Percentiles rank a stretch among this genome's conserved stretches.
Evolutionary conservation across 2,329 filamentous ascomycete genomes (phyloP).

Genomic region (Trichoderma koningii): DNA sequence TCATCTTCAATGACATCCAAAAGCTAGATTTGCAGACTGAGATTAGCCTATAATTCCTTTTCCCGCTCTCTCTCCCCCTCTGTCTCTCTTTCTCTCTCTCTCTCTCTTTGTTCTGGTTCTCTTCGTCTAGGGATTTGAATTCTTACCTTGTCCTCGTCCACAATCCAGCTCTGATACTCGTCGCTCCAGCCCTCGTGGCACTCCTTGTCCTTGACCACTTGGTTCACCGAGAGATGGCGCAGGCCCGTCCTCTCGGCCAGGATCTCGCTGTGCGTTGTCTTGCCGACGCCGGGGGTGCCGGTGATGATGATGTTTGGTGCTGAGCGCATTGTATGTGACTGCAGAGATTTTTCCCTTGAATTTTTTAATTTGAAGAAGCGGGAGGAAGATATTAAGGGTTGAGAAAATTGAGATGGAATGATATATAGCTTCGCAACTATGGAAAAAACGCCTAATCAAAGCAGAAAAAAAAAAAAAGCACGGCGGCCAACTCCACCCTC

Average conservation of each 20-base stretch:
- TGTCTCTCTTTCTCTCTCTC: too few relatives aligned
- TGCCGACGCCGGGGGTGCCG: constrained; percentile 92
- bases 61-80: too few relatives aligned
- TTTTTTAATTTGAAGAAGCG: neutral
- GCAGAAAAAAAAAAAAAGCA: too few relatives aligned
- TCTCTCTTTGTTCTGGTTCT: too few relatives aligned
- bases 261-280: constrained; percentile 87
- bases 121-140: neutral
- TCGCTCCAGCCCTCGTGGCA: constrained; percentile 90
- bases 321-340: constrained; percentile 45
- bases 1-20: constrained; percentile 88
- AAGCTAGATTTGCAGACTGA: constrained; percentile 52
- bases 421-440: too few relatives aligned
- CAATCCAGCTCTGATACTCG: constrained; percentile 83
- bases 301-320: constrained; percentile 91
- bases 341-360: constrained; percentile 2
- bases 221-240: constrained; percentile 83
- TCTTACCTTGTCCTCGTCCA: constrained; percentile 90
- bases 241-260: constrained; percentile 75
- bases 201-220: constrained; percentile 83
- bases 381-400: too few relatives aligned
- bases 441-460: too few relatives aligned
- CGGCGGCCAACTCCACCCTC: constrained; percentile 18
- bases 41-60: too few relatives aligned
- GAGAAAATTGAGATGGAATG: too few relatives aligned